phyloP scores from a whole-genome alignment of 2,329 filamentous ascomycete genomes.

The Fusarium fracticaudum region DNA sequence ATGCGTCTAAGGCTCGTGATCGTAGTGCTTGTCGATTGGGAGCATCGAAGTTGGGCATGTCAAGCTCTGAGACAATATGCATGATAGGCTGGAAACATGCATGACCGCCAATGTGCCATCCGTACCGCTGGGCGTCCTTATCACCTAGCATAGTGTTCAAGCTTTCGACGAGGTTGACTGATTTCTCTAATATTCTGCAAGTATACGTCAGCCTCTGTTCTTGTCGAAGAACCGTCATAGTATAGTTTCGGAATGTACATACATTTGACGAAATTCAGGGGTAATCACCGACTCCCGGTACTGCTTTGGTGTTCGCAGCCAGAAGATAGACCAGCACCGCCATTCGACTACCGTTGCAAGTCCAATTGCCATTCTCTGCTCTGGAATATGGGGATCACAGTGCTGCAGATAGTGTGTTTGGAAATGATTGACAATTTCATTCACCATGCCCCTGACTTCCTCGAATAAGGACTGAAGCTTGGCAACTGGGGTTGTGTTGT shows the following conservation, averaged over 20 bases:
- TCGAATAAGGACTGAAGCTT: not conserved
- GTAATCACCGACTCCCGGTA: not conserved
- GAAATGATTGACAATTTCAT: not conserved
- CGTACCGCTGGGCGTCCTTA: not conserved
- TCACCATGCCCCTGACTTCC: not conserved
- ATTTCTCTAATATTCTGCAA: not conserved
- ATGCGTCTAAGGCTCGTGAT: not conserved
- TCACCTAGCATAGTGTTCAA: not conserved
- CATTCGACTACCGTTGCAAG: not conserved
- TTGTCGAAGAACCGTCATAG: not conserved
- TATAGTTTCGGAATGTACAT: not conserved
- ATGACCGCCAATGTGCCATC: not conserved
- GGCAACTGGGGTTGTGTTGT: not conserved
- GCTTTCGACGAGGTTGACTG: not conserved
- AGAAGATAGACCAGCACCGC: constrained; percentile 1
- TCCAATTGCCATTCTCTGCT: not conserved
- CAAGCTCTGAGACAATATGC: not conserved
- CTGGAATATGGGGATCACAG: not conserved
- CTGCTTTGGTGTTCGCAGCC: not conserved
- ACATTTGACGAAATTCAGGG: not conserved
- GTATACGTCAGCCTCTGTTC: not conserved
- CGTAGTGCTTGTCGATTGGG: not conserved
- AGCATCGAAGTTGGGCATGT: not conserved
- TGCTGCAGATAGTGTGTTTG: not conserved
- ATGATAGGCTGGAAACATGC: constrained; percentile 1